A percentile compares a stretch with the other conserved stretches of the same genome.
These are phyloP conservation scores for Skeletonema potamos DNA, from an alignment of 108 stramenopile genomes.

Conservation along the genomic window DNA sequence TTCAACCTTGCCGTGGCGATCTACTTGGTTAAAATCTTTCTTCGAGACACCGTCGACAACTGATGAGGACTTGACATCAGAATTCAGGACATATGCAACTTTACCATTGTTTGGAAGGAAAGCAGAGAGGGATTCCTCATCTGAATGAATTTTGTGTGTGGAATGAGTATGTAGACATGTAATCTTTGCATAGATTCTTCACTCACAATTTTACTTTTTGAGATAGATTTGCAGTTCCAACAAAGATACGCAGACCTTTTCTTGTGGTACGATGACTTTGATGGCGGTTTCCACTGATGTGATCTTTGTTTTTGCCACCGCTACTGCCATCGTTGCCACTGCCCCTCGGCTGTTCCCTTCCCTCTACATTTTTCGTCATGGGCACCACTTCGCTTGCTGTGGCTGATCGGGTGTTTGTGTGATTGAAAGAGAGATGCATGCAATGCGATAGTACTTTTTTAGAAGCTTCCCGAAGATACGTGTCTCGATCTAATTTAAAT, in stretches of 20 bases:
- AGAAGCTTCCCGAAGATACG: no score
- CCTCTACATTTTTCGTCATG: no score
- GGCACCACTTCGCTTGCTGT: no score
- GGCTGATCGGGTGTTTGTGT: no score
- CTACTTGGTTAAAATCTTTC: neutral
- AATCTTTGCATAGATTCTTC: no score
- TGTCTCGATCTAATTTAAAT: no score
- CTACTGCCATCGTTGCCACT: neutral
- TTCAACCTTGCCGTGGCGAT: slow-evolving; percentile 44
- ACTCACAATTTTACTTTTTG: no score
- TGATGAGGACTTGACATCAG: neutral
- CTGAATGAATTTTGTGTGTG: slow-evolving; percentile 23
- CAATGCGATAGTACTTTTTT: no score
- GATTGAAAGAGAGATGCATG: no score
- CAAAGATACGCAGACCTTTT: slow-evolving; percentile 24
- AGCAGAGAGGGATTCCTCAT: slow-evolving; percentile 43
- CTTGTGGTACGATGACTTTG: neutral
- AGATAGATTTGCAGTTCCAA: slow-evolving; percentile 25
- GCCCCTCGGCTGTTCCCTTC: no score
- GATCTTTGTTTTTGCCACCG: no score
- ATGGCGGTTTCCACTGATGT: neutral
- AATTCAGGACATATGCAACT: slow-evolving; percentile 6
- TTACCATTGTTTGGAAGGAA: slow-evolving; percentile 58
- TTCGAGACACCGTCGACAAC: slow-evolving; percentile 2
- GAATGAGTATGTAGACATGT: no score